Conservation (phyloP, 2,329 filamentous ascomycete species). For the Cladosporium sp. region DNA sequence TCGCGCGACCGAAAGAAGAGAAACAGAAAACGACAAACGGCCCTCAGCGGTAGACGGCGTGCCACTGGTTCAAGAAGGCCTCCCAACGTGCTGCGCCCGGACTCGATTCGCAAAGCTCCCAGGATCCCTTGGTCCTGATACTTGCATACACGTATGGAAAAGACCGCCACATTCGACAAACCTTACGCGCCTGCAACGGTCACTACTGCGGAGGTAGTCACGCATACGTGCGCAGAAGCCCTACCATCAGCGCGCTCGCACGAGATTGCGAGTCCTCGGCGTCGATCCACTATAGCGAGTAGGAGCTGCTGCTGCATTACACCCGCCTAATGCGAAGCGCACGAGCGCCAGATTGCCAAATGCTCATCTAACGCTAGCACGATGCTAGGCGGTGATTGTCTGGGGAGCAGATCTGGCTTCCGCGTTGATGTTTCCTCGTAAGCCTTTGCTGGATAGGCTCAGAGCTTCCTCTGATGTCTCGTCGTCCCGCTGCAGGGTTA, state of each 20-base stretch:
- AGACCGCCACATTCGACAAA: slow-evolving; percentile 9
- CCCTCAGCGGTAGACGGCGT: slow-evolving; percentile 19
- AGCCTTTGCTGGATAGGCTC: slow-evolving; percentile 9
- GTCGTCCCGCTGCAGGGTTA: neutral
- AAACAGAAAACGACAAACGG: slow-evolving; percentile 20
- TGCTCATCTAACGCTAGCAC: slow-evolving; percentile 11
- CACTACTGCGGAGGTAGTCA: slow-evolving; percentile 20
- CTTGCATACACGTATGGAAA: slow-evolving; percentile 13
- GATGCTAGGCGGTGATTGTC: slow-evolving; percentile 7
- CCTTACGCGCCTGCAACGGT: slow-evolving; percentile 14
- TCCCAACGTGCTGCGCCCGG: slow-evolving; percentile 18
- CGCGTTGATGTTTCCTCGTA: neutral
- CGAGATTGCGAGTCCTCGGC: slow-evolving; percentile 16
- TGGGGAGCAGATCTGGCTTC: slow-evolving; percentile 16
- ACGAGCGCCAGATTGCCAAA: slow-evolving; percentile 8
- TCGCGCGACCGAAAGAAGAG: slow-evolving; percentile 3
- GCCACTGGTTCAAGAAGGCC: slow-evolving; percentile 17
- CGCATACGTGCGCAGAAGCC: slow-evolving; percentile 1
- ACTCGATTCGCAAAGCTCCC: neutral
- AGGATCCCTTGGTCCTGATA: slow-evolving; percentile 13
- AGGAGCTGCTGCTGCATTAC: slow-evolving; percentile 3
- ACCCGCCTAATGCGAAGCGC: neutral
- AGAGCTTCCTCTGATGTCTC: slow-evolving; percentile 4
- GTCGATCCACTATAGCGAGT: slow-evolving; percentile 13
- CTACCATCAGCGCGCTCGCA: slow-evolving; percentile 2